Evolutionary conservation across 1,139 yeast genomes (phyloP).

Genomic region (Hansenula sp.): DNA sequence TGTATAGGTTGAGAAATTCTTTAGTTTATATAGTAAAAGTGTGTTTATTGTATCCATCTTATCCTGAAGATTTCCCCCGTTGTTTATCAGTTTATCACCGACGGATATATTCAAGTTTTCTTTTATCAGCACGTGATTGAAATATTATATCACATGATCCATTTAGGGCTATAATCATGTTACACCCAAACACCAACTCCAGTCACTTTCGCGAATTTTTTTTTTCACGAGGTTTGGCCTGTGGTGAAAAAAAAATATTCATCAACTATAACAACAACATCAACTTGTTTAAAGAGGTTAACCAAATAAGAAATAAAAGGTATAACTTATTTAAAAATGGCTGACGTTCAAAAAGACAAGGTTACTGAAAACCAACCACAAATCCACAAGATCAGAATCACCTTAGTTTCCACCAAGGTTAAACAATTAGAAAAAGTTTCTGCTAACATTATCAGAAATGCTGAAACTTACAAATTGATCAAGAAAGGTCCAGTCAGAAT

Average conservation of each 20-base stretch:
- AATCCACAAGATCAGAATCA: conserved; percentile 97
- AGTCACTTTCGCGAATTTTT: not conserved
- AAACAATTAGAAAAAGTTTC: conserved; percentile 96
- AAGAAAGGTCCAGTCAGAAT: conserved; percentile 99
- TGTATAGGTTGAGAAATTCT: too few species aligned
- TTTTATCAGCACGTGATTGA: too few species aligned
- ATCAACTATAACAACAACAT: not conserved
- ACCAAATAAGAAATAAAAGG: conserved; percentile 32
- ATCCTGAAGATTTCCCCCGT: too few species aligned
- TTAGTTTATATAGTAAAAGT: too few species aligned
- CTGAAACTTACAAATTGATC: conserved; percentile 74
- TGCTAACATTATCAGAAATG: conserved; percentile 84
- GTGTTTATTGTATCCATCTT: too few species aligned
- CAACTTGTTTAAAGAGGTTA: conserved; percentile 4
- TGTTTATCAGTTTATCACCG: not conserved
- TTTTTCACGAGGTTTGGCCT: not conserved
- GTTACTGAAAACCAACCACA: conserved; percentile 79
- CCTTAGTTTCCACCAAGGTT: conserved; percentile 98
- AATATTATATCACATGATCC: not conserved
- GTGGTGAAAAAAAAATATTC: conserved; percentile 1
- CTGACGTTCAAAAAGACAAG: conserved; percentile 84
- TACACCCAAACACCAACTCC: conserved; percentile 18
- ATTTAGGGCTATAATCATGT: not conserved
- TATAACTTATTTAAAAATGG: conserved; percentile 52
- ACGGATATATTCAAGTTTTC: not conserved